Percentiles rank a stretch among this genome's conserved stretches.
These are phyloP conservation scores for Tetrapisispora iriomotensis DNA, from an alignment of 805 yeast species.

Conservation along the genomic window DNA sequence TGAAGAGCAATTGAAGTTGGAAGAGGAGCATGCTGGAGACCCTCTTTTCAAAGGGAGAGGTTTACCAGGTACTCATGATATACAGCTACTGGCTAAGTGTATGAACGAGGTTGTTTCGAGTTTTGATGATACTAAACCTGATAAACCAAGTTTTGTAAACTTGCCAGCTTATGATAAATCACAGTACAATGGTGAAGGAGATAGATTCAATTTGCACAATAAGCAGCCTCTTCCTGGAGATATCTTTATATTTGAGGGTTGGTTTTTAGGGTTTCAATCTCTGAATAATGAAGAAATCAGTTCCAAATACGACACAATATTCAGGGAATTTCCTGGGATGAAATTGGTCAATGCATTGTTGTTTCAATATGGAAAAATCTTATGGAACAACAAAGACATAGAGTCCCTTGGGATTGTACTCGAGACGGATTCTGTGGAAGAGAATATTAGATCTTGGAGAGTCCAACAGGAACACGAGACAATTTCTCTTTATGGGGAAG, in stretches of 20 bases:
- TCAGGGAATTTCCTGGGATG: slow-evolving; percentile 15
- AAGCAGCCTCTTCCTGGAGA: slow-evolving; percentile 36
- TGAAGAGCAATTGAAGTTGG: slow-evolving; percentile 44
- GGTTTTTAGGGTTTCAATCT: slow-evolving; percentile 77
- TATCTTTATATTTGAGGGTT: slow-evolving; percentile 78
- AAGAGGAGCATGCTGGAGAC: slow-evolving; percentile 35
- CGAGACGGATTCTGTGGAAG: slow-evolving; percentile 44
- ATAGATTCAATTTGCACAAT: slow-evolving; percentile 37
- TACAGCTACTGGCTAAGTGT: slow-evolving; percentile 24
- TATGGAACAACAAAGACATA: slow-evolving; percentile 39
- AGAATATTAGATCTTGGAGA: slow-evolving; percentile 70
- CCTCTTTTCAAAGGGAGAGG: slow-evolving; percentile 69
- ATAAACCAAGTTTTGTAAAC: slow-evolving; percentile 12
- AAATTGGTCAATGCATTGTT: slow-evolving; percentile 45
- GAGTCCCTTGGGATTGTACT: slow-evolving; percentile 54
- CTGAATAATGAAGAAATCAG: slow-evolving; percentile 10
- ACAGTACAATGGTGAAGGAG: slow-evolving; percentile 64
- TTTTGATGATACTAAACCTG: slow-evolving; percentile 19
- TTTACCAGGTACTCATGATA: slow-evolving; percentile 89
- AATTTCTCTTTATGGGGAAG: slow-evolving; percentile 40
- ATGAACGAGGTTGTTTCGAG: slow-evolving; percentile 28
- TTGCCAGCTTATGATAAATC: slow-evolving; percentile 79
- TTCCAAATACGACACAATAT: not conserved
- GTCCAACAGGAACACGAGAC: slow-evolving; percentile 40
- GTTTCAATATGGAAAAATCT: slow-evolving; percentile 36